Percentiles rank a stretch among this genome's conserved stretches.
These are phyloP conservation scores for Apophysomyces sp. DNA, from an alignment of 371 early-diverging fungal species.

Conservation along the genomic window DNA sequence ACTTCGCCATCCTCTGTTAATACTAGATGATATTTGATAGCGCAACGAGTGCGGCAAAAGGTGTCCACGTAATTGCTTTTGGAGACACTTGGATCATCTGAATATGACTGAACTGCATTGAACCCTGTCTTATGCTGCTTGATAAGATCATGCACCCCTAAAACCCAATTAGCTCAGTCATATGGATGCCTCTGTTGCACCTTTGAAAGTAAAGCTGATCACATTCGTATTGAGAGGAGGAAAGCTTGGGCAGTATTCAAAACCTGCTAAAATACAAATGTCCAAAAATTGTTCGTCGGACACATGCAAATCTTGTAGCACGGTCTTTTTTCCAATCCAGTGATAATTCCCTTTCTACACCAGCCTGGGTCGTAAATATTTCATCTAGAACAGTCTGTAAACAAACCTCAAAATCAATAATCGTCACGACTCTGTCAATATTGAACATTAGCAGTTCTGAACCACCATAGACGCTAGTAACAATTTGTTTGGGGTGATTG, in stretches of 20 bases:
- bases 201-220: slow-evolving; percentile 64
- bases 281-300: slow-evolving; percentile 79
- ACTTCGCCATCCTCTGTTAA: slow-evolving; percentile 70
- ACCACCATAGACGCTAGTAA: slow-evolving; percentile 74
- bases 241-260: slow-evolving; percentile 73
- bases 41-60: slow-evolving; percentile 73
- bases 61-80: slow-evolving; percentile 69
- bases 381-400: background rate
- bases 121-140: slow-evolving; percentile 73
- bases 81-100: slow-evolving; percentile 56
- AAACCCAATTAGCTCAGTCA: background rate
- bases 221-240: slow-evolving; percentile 61
- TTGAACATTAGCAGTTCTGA: slow-evolving; percentile 79
- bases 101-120: slow-evolving; percentile 67
- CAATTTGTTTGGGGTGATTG: slow-evolving; percentile 64
- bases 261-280: slow-evolving; percentile 81
- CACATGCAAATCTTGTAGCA: slow-evolving; percentile 65
- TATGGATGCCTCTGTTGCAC: slow-evolving; percentile 6
- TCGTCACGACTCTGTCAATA: slow-evolving; percentile 73
- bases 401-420: slow-evolving; percentile 60
- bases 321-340: slow-evolving; percentile 65
- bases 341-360: slow-evolving; percentile 61
- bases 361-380: background rate
- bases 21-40: slow-evolving; percentile 72
- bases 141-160: slow-evolving; percentile 62